phyloP scores from a whole-genome alignment of 192 early-diverging fungal species.

The Coemansia sp. region DNA sequence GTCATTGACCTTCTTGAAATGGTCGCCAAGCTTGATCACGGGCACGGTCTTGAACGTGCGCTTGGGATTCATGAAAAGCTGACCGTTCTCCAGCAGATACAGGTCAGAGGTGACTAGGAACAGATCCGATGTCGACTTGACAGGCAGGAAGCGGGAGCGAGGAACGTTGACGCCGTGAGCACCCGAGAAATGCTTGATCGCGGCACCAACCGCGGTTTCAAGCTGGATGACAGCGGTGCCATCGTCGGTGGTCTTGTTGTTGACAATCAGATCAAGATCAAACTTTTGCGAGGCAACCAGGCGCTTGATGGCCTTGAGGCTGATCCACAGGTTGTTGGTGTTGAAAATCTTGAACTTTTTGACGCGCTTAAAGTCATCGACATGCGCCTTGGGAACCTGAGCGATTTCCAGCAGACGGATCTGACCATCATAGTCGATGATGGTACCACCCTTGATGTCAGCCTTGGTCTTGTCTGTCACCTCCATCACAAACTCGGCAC shows the following conservation, averaged over 20 bases:
- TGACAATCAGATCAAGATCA: conserved; percentile 93
- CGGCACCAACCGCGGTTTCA: conserved; percentile 98
- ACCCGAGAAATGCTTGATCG: conserved; percentile 94
- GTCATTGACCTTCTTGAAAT: conserved; percentile 95
- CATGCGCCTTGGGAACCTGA: conserved; percentile 95
- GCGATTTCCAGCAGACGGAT: conserved; percentile 96
- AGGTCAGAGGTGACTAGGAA: conserved; percentile 96
- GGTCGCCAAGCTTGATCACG: conserved; percentile 94
- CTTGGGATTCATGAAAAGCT: conserved; percentile 89
- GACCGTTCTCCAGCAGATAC: conserved; percentile 90
- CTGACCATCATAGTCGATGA: conserved; percentile 95
- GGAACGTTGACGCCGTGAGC: conserved; percentile 99
- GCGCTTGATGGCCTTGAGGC: conserved; percentile 82
- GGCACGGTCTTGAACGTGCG: conserved; percentile 91
- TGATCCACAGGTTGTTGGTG: conserved; percentile 92
- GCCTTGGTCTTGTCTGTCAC: conserved; percentile 99
- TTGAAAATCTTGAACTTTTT: conserved; percentile 99
- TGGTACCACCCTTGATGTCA: conserved; percentile 99
- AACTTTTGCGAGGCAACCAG: conserved; percentile 77
- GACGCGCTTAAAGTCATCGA: conserved; percentile 98
- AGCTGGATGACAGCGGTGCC: conserved; percentile 98
- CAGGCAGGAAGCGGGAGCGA: conserved; percentile 94
- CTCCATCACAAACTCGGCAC: conserved; percentile 97
- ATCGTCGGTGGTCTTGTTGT: conserved; percentile 89
- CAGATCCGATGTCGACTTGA: conserved; percentile 96